phyloP scores from a whole-genome alignment of 2,329 filamentous ascomycete species.

The Coniochaeta sp. region DNA sequence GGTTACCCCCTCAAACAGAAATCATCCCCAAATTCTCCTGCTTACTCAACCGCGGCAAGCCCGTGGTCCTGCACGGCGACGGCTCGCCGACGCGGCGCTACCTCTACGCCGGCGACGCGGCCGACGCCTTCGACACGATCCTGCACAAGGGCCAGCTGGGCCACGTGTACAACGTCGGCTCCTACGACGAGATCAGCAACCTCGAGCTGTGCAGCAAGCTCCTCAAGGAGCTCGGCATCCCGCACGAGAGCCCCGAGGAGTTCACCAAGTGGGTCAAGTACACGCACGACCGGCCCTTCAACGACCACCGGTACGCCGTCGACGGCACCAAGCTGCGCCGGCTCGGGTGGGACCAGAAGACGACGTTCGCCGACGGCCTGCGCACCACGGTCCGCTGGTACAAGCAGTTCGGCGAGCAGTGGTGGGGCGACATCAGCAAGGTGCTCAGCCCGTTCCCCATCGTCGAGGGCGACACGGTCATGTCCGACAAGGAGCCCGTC shows the following conservation, averaged over 20 bases:
- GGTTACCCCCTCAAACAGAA: too few species aligned
- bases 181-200: constrained; percentile 71
- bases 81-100: constrained; percentile 70
- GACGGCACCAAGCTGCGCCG: constrained; percentile 60
- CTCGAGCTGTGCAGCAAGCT: constrained; percentile 60
- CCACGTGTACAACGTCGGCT: constrained; percentile 78
- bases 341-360: constrained; percentile 65
- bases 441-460: constrained; percentile 63
- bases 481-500: constrained; percentile 41
- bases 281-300: constrained; percentile 72
- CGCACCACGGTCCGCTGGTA: constrained; percentile 65
- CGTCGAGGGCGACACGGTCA: constrained; percentile 46
- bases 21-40: constrained; percentile 79
- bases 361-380: constrained; percentile 56
- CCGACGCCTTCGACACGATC: constrained; percentile 78
- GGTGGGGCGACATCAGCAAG: constrained; percentile 67
- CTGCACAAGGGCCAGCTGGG: constrained; percentile 69
- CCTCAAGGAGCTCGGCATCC: constrained; percentile 54
- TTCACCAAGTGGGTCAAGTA: constrained; percentile 63
- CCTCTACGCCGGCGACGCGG: constrained; percentile 71
- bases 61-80: constrained; percentile 69
- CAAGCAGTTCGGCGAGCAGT: constrained; percentile 53
- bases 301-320: constrained; percentile 67
- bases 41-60: constrained; percentile 58
- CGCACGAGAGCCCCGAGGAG: constrained; percentile 40